Evolutionary conservation across 257 asterid species (phyloP).

Genomic region (Prunella vulgaris): DNA sequence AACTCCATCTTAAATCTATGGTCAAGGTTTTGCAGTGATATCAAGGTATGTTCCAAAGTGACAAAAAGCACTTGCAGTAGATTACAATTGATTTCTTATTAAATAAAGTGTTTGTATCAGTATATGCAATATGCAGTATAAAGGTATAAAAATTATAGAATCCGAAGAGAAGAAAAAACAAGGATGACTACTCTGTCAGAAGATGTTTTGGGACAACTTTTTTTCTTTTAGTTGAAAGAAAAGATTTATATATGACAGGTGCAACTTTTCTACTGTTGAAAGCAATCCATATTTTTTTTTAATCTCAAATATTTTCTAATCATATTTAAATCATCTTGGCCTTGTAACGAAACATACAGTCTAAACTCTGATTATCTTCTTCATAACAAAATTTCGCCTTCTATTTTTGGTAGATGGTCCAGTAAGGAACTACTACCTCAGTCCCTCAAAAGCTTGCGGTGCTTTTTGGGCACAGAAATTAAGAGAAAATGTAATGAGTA

Average conservation of each 20-base stretch:
- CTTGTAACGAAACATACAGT: not conserved
- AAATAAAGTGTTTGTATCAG: not conserved
- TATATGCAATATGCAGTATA: not conserved
- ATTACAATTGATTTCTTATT: not conserved
- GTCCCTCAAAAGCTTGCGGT: too few relatives aligned
- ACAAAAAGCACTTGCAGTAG: too few relatives aligned
- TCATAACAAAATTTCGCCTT: not conserved
- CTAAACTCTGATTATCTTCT: not conserved
- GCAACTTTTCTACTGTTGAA: not conserved
- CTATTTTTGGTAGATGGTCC: not conserved
- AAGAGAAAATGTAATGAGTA: too few relatives aligned
- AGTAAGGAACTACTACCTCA: too few relatives aligned
- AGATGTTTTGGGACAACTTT: not conserved
- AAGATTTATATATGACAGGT: not conserved
- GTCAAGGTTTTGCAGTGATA: not conserved
- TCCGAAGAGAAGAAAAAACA: not conserved
- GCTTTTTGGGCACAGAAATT: too few relatives aligned
- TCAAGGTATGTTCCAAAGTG: not conserved
- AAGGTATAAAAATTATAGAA: not conserved
- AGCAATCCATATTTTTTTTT: not conserved
- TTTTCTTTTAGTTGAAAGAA: not conserved
- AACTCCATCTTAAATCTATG: not conserved
- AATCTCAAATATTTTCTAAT: not conserved
- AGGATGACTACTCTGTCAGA: not conserved
- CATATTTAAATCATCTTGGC: not conserved